Conservation (phyloP, 148 eudicot genomes). For the Euryodendron excelsum region DNA sequence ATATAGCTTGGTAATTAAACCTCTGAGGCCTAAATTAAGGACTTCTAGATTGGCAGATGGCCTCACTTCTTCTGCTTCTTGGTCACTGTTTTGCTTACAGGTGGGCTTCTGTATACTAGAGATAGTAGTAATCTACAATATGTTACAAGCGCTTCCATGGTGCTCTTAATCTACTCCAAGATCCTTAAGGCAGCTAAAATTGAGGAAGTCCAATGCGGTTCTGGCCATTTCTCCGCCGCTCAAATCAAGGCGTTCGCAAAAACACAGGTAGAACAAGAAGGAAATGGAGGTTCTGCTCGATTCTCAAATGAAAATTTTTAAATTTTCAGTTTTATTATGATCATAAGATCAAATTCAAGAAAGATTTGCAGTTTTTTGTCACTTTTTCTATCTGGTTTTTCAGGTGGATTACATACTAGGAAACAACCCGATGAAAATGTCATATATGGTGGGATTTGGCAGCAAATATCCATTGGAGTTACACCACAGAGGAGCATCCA, state of each 20-base stretch:
- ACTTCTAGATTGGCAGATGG: background rate
- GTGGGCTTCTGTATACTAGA: constrained; percentile 69
- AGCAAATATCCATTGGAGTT: constrained; percentile 56
- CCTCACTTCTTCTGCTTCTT: background rate
- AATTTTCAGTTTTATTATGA: no score
- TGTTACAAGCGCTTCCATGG: constrained; percentile 62
- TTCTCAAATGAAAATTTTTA: no score
- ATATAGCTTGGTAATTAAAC: no score
- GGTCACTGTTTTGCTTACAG: constrained; percentile 30
- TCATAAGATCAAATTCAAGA: no score
- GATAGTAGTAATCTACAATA: constrained; percentile 74
- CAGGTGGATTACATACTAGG: constrained; percentile 94
- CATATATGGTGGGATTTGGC: constrained; percentile 90
- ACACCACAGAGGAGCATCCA: constrained; percentile 90
- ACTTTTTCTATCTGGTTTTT: background rate
- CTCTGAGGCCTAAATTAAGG: background rate
- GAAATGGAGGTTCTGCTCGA: no score
- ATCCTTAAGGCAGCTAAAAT: constrained; percentile 40
- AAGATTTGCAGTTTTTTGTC: no score
- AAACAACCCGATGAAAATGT: constrained; percentile 69
- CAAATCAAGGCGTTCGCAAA: constrained; percentile 58
- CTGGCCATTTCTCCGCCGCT: constrained; percentile 44
- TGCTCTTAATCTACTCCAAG: constrained; percentile 59
- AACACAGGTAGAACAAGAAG: constrained; percentile 91
- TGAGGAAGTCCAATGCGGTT: constrained; percentile 59